Base-by-base conservation (phyloP, 2,329 filamentous ascomycete species). In the Epichloe amarillans region DNA sequence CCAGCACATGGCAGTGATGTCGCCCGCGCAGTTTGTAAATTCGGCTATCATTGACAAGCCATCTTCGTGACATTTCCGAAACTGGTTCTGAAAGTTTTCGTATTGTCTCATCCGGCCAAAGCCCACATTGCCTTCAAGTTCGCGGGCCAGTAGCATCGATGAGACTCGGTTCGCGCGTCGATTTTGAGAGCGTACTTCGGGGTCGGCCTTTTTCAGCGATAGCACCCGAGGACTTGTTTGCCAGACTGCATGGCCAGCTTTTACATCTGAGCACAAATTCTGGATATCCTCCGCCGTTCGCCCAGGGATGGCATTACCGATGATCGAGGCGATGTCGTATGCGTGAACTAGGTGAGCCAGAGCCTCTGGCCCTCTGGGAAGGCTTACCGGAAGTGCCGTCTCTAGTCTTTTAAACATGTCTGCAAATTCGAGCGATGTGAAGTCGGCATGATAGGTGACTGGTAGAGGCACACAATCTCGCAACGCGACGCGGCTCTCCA, bases 21-120 rank as follows among this genome's bases (percentile, higher is more conserved):
- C 80, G 3, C 80, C 80, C 33, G 80, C 79, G 49, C 78, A 81
- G 56, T 77, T 75, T 2, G 73, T 78, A 69, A 78, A 83, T 57
- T 81, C 74, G 3, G 72, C 67, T 30, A 72, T 67, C 8, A 73
- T 64, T 45, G 71, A 66, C 3, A 83, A 55, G 2, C 64, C 65
- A 51, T 83, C 79, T 56, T 83, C 79, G 5, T 65, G 63, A 23
- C 66, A 61, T 38, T 65, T 71, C 21, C 60, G 66, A 40, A 76
- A 69, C 38, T 72, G 68, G 37, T 70, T 70, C 19, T 65, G 64
- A 37, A 77, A 72, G 54, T 76, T 72, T 17, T 67, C 55, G 4
- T 69, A 70, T 14, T 61, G 59, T 4, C 71, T 65, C 53, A 65
- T 69, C 2, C 64, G 63, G 0, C 70, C 70, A 37, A 73, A 68